A percentile compares a stretch with the other conserved stretches of the same genome.
These are phyloP conservation scores for Umbelopsis isabellina DNA, from an alignment of 192 early-diverging fungal species.

Conservation along the genomic window DNA sequence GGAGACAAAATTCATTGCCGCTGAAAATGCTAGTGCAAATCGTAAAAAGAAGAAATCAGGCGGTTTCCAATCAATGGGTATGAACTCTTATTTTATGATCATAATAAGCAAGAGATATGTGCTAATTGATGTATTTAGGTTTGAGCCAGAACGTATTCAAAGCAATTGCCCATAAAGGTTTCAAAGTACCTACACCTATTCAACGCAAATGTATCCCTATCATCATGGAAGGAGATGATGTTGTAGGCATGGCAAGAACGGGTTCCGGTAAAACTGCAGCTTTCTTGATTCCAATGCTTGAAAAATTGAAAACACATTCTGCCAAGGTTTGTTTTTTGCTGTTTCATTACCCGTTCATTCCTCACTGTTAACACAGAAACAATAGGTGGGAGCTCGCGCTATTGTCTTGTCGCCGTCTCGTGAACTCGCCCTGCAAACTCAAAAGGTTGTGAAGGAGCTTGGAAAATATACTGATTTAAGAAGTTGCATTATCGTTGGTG, in stretches of 20 bases:
- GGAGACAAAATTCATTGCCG: conserved; percentile 47
- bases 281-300: conserved; percentile 83
- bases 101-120: background rate
- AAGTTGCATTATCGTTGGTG: conserved; percentile 88
- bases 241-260: conserved; percentile 98
- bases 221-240: conserved; percentile 88
- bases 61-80: conserved; percentile 97
- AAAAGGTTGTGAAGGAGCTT: conserved; percentile 91
- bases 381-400: conserved; percentile 67
- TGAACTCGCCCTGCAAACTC: conserved; percentile 96
- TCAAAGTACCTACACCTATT: conserved; percentile 98
- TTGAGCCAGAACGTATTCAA: conserved; percentile 82
- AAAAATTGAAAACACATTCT: conserved; percentile 85
- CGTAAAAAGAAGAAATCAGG: conserved; percentile 95
- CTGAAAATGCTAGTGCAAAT: conserved; percentile 69
- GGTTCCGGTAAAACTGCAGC: conserved; percentile 96
- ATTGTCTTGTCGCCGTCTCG: conserved; percentile 92
- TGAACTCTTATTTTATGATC: background rate
- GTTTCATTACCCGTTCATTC: background rate
- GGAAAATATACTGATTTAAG: conserved; percentile 93
- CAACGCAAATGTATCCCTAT: conserved; percentile 95
- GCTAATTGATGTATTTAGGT: conserved; percentile 46
- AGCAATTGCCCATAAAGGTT: conserved; percentile 90
- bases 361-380: background rate
- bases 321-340: conserved; percentile 61